Evolutionary conservation across 1,139 yeast species (phyloP).

Genomic region (Suhomyces yuchorum): DNA sequence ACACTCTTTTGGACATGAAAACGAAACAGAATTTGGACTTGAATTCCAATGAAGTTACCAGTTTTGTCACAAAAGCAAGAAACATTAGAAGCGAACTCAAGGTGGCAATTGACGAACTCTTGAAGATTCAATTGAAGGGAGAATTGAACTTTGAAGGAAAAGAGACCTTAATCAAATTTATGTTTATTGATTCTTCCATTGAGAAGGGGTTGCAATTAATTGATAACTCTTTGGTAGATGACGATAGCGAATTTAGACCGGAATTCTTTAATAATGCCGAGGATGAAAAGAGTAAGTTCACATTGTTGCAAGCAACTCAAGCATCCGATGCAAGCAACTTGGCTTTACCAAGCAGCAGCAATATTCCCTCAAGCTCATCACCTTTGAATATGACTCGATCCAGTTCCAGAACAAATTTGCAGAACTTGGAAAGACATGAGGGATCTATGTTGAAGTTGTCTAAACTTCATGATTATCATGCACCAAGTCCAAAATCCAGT

Average conservation of each 20-base stretch:
- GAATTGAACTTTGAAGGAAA: constrained; percentile 66
- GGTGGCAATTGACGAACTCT: constrained; percentile 57
- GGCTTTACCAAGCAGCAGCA: constrained; percentile 10
- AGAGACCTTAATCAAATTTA: constrained; percentile 67
- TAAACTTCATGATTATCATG: constrained; percentile 32
- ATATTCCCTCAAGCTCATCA: constrained; percentile 22
- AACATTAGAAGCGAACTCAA: constrained; percentile 50
- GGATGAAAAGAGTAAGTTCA: constrained; percentile 22
- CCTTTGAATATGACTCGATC: constrained; percentile 37
- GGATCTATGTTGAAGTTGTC: constrained; percentile 43
- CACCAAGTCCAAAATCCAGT: constrained; percentile 17
- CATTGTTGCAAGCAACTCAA: constrained; percentile 1
- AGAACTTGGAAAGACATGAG: constrained; percentile 41
- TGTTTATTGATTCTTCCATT: constrained; percentile 68
- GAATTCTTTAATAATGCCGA: constrained; percentile 17
- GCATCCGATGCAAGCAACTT: background rate
- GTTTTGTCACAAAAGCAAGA: constrained; percentile 48
- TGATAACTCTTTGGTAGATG: constrained; percentile 35
- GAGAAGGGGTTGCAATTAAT: constrained; percentile 64
- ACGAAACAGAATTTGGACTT: constrained; percentile 23
- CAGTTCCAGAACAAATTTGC: constrained; percentile 40
- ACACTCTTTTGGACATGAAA: constrained; percentile 40
- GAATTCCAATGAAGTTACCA: constrained; percentile 30
- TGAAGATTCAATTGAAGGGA: constrained; percentile 54
- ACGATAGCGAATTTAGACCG: constrained; percentile 14